Conservation (phyloP, 2,329 filamentous ascomycete species). For the Orbilia ellipsospora region DNA sequence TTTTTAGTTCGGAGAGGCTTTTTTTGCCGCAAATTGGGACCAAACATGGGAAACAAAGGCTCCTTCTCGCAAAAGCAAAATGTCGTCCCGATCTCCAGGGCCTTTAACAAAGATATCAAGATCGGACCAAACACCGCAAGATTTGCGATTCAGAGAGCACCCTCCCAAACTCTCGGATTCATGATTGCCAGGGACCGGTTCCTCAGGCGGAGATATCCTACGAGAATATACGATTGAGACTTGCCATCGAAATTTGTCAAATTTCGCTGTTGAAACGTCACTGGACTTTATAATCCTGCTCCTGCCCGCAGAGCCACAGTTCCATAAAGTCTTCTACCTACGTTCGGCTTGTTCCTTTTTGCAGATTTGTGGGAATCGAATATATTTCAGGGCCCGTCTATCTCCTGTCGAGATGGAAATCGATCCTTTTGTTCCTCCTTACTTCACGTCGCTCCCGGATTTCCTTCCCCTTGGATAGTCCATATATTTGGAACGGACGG, state of each 20-base stretch:
- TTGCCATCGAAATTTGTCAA: neutral
- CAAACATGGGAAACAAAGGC: neutral
- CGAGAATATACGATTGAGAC: too few relatives aligned
- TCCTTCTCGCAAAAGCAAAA: conserved; percentile 33
- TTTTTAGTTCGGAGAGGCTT: too few relatives aligned
- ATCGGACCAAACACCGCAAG: conserved; percentile 46
- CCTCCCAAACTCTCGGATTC: conserved; percentile 9
- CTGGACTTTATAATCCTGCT: conserved; percentile 5
- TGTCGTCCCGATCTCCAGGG: conserved; percentile 24
- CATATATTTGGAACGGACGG: too few relatives aligned
- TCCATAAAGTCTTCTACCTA: neutral
- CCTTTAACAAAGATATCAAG: conserved; percentile 1
- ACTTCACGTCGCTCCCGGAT: neutral
- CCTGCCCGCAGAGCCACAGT: neutral
- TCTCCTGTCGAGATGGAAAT: neutral
- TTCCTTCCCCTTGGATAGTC: neutral
- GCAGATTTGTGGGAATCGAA: neutral
- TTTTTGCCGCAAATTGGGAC: neutral
- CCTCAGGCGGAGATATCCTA: neutral
- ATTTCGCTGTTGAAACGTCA: conserved; percentile 7
- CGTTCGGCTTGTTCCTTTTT: conserved; percentile 5
- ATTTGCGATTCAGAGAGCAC: conserved; percentile 30
- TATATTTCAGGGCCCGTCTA: neutral
- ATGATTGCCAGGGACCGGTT: conserved; percentile 19
- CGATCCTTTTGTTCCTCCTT: neutral